Conservation (phyloP, 805 yeast genomes). For the Dipodascus geniculatus region DNA sequence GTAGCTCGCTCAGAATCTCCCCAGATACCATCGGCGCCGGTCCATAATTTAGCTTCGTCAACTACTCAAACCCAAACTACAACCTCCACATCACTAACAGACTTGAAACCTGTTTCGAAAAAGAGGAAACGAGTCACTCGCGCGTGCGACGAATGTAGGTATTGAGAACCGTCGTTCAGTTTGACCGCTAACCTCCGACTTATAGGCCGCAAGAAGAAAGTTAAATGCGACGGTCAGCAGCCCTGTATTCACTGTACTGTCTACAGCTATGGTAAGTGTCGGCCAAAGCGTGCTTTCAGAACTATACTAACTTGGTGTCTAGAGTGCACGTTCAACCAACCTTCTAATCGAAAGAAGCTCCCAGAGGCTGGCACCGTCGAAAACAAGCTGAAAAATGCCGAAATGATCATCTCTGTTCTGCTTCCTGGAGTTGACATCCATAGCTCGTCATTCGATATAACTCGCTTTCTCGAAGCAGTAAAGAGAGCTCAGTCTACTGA, state of each 20-base stretch:
- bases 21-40: too few species aligned
- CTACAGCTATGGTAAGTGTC: slow-evolving; percentile 48
- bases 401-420: slow-evolving; percentile 25
- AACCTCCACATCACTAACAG: not conserved
- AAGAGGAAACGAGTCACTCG: slow-evolving; percentile 57
- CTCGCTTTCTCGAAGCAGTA: slow-evolving; percentile 11
- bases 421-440: slow-evolving; percentile 31
- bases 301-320: not conserved
- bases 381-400: slow-evolving; percentile 25
- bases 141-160: slow-evolving; percentile 59
- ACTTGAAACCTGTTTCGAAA: not conserved
- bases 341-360: slow-evolving; percentile 41
- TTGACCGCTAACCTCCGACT: too few species aligned
- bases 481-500: slow-evolving; percentile 6
- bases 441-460: slow-evolving; percentile 21
- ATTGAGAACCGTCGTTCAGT: slow-evolving; percentile 5
- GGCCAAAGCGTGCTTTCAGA: not conserved
- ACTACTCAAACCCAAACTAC: not conserved
- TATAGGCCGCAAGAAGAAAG: slow-evolving; percentile 50
- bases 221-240: slow-evolving; percentile 67
- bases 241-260: slow-evolving; percentile 82
- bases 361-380: slow-evolving; percentile 27
- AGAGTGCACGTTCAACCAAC: slow-evolving; percentile 73
- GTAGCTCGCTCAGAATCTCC: too few species aligned
- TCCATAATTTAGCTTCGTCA: too few species aligned